Conservation (phyloP, 1,139 yeast species). For the Kodamaea plutei region DNA sequence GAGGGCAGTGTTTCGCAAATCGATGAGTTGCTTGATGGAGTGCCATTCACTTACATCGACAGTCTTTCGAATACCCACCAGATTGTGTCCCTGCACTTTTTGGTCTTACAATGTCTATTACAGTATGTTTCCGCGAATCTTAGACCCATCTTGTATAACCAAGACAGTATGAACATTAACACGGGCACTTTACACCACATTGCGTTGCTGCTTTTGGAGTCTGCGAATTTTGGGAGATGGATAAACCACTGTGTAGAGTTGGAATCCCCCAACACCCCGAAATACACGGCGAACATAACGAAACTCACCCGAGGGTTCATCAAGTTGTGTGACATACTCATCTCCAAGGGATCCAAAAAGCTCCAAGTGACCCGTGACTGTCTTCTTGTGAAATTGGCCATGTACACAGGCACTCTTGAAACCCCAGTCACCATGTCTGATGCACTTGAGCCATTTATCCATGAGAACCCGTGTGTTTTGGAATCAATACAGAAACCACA, state of each 20-base stretch:
- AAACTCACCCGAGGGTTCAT: slow-evolving; percentile 26
- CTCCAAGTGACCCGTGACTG: not conserved
- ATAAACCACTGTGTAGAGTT: slow-evolving; percentile 11
- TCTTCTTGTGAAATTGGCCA: too few relatives aligned
- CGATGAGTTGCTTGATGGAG: slow-evolving; percentile 3
- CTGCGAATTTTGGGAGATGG: slow-evolving; percentile 25
- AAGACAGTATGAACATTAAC: slow-evolving; percentile 6
- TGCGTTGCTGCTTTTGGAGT: slow-evolving; percentile 9
- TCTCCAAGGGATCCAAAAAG: slow-evolving; percentile 2
- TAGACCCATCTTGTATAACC: slow-evolving; percentile 11
- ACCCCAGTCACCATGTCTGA: not conserved
- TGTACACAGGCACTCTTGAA: too few relatives aligned
- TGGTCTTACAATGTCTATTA: slow-evolving; percentile 27
- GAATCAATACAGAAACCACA: not conserved
- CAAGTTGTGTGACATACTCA: slow-evolving; percentile 15
- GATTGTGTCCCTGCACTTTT: slow-evolving; percentile 30
- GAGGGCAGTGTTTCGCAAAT: too few relatives aligned
- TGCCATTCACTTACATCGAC: slow-evolving; percentile 3
- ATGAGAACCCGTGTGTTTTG: not conserved
- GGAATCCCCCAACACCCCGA: slow-evolving; percentile 8
- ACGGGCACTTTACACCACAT: not conserved
- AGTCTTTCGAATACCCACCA: slow-evolving; percentile 17
- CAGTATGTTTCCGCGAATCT: slow-evolving; percentile 23
- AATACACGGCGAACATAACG: slow-evolving; percentile 15
- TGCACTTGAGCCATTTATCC: too few relatives aligned